phyloP scores from a whole-genome alignment of 129 eudicot genomes.

The Lactuca sativa region DNA sequence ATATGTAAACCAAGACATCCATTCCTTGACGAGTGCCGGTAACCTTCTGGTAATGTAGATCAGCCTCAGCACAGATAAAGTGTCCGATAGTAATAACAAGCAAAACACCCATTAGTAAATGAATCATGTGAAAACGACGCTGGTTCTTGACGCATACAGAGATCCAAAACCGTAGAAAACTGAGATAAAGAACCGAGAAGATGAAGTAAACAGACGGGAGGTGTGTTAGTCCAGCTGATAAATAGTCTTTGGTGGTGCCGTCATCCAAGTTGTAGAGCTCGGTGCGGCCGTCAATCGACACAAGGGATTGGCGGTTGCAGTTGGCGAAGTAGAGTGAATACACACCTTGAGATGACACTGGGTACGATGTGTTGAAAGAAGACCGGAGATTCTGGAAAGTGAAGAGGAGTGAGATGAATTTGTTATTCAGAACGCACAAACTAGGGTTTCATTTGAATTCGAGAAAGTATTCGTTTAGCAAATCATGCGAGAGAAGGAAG shows the following conservation, averaged over 20 bases:
- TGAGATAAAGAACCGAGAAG: slow-evolving; percentile 49
- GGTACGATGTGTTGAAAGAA: slow-evolving; percentile 53
- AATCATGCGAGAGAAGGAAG: slow-evolving; percentile 82
- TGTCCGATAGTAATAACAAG: slow-evolving; percentile 69
- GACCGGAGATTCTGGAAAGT: slow-evolving; percentile 70
- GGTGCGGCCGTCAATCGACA: slow-evolving; percentile 70
- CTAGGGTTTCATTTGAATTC: slow-evolving; percentile 67
- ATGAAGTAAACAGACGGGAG: slow-evolving; percentile 60
- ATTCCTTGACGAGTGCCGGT: slow-evolving; percentile 3
- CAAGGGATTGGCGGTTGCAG: slow-evolving; percentile 68
- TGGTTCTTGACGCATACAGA: slow-evolving; percentile 42
- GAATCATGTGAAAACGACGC: slow-evolving; percentile 72
- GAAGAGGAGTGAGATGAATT: slow-evolving; percentile 50
- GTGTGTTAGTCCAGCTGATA: slow-evolving; percentile 79
- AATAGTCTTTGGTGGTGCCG: slow-evolving; percentile 54
- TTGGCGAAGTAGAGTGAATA: slow-evolving; percentile 83
- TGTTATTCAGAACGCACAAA: slow-evolving; percentile 73
- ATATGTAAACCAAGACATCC: slow-evolving; percentile 91
- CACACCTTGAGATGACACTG: slow-evolving; percentile 65
- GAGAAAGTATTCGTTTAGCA: slow-evolving; percentile 63
- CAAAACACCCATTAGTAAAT: slow-evolving; percentile 68
- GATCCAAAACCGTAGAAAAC: slow-evolving; percentile 62
- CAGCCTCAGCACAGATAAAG: slow-evolving; percentile 83
- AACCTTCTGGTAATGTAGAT: too few species aligned
- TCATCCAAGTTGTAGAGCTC: slow-evolving; percentile 72